Evolutionary conservation across 768 basidiomycete genomes (phyloP).

Genomic region (Kwoniella botswanensis): DNA sequence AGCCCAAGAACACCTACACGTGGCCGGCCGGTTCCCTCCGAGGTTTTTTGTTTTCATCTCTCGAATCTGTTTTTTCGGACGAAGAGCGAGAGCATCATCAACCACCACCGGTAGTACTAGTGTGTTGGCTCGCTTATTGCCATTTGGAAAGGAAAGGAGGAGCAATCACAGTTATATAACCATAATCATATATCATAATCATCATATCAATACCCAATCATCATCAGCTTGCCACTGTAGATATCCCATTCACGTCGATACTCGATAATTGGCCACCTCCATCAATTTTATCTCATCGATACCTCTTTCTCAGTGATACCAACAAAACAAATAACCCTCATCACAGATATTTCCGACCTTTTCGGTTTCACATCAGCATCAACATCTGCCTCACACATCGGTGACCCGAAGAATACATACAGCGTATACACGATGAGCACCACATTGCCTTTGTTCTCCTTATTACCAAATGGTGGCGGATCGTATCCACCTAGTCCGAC

Average conservation of each 20-base stretch:
- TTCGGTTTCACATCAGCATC: conserved; percentile 11
- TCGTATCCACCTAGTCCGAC: conserved; percentile 26
- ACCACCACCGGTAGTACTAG: neutral
- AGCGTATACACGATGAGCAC: conserved; percentile 24
- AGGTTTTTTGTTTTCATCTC: conserved; percentile 3
- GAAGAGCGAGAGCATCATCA: conserved; percentile 4
- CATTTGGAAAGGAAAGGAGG: neutral
- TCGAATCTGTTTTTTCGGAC: conserved; percentile 4
- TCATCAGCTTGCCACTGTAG: neutral
- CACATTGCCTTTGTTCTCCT: conserved; percentile 34
- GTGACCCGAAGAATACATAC: too few species aligned
- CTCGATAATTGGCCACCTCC: neutral
- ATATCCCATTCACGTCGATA: neutral
- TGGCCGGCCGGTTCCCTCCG: neutral
- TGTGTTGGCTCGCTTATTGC: neutral
- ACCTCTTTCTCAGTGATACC: neutral
- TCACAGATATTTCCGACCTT: conserved; percentile 1
- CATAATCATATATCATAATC: neutral
- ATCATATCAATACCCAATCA: conserved; percentile 1
- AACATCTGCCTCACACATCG: neutral
- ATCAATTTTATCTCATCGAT: neutral
- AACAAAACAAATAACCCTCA: conserved; percentile 1
- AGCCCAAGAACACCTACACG: neutral
- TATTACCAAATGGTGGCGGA: conserved; percentile 16
- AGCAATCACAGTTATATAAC: neutral